Evolutionary conservation across 1,139 yeast genomes (phyloP).

Genomic region (Yamadazyma taylorii): DNA sequence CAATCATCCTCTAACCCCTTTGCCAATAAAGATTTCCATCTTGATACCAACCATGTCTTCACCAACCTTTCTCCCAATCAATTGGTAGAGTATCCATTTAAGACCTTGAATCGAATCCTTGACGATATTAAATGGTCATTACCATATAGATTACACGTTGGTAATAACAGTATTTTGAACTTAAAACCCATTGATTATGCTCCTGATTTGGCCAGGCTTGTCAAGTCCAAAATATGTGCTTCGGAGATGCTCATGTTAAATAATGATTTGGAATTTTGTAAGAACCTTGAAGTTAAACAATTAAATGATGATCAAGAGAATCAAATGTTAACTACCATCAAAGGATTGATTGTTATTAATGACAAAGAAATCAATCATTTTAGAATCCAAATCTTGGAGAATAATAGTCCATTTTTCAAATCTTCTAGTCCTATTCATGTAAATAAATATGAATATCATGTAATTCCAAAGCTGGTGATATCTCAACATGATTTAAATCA

Average conservation of each 20-base stretch:
- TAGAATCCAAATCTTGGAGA: constrained; percentile 30
- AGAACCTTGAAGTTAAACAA: constrained; percentile 18
- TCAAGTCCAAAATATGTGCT: constrained; percentile 9
- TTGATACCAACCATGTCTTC: constrained; percentile 11
- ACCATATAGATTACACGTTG: constrained; percentile 21
- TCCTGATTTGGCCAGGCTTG: constrained; percentile 24
- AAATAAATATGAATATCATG: constrained; percentile 41
- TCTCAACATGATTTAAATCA: constrained; percentile 29
- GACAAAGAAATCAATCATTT: constrained; percentile 30
- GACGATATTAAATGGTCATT: constrained; percentile 59
- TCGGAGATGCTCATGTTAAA: constrained; percentile 31
- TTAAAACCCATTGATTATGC: constrained; percentile 38
- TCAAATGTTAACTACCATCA: constrained; percentile 26
- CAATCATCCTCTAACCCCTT: constrained; percentile 18
- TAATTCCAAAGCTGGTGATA: constrained; percentile 25
- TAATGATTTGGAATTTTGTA: constrained; percentile 32
- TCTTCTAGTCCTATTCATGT: constrained; percentile 7
- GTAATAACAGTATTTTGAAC: constrained; percentile 26
- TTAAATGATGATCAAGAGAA: constrained; percentile 22
- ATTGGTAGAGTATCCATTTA: constrained; percentile 39
- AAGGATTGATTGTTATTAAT: constrained; percentile 33
- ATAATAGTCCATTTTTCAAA: constrained; percentile 23
- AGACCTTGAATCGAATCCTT: constrained; percentile 63
- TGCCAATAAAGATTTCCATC: constrained; percentile 13
- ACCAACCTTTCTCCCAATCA: constrained; percentile 15